phyloP scores from a whole-genome alignment of 1,139 yeast genomes.

The Magnusiomyces clavatus region DNA sequence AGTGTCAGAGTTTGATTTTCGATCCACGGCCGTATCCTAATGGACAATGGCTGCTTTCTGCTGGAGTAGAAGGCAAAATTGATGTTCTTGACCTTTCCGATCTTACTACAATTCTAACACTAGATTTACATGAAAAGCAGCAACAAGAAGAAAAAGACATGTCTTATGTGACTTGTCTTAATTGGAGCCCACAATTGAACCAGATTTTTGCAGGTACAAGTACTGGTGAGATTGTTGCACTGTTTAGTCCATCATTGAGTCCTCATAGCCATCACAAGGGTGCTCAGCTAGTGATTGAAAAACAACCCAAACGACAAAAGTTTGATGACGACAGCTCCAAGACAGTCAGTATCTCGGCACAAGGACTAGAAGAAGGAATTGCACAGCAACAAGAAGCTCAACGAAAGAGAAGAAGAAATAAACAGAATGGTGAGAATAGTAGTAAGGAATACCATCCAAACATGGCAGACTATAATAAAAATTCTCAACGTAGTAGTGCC shows the following conservation, averaged over 20 bases:
- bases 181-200: conserved; percentile 29
- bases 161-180: conserved; percentile 22
- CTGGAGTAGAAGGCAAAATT: conserved; percentile 21
- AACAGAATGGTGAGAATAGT: too few relatives aligned
- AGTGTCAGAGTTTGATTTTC: conserved; percentile 20
- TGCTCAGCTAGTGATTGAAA: conserved; percentile 29
- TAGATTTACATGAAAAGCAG: background rate
- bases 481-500: background rate
- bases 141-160: background rate
- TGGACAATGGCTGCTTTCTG: conserved; percentile 25
- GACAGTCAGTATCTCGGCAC: conserved; percentile 28
- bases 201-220: conserved; percentile 34
- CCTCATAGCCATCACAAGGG: conserved; percentile 23
- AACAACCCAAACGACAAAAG: conserved; percentile 32
- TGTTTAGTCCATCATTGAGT: conserved; percentile 22
- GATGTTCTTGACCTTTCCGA: conserved; percentile 34
- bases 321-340: conserved; percentile 30
- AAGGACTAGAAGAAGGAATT: conserved; percentile 19
- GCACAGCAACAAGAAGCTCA: conserved; percentile 13
- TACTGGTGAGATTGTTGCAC: conserved; percentile 27
- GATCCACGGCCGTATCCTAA: conserved; percentile 20
- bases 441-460: too few relatives aligned
- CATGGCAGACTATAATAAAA: background rate
- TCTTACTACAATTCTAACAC: conserved; percentile 24
- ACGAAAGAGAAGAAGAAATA: conserved; percentile 5